phyloP scores from a whole-genome alignment of 208 protist species.

The Acanthamoeba royreba region DNA sequence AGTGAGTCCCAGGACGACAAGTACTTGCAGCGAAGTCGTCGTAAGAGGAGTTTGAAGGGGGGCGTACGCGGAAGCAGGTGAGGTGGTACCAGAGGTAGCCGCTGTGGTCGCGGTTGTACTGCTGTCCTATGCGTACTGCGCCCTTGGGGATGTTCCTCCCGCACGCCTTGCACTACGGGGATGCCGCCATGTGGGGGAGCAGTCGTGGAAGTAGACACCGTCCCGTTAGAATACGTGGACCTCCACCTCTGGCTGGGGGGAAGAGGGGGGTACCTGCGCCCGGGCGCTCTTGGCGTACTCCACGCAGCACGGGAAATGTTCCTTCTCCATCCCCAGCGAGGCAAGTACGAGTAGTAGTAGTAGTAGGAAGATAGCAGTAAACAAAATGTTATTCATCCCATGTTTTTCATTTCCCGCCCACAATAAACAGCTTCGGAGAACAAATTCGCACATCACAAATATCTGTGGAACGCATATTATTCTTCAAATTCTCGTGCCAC shows the following conservation, averaged over 20 bases:
- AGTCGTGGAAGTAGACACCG: background rate
- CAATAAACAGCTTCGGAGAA: no score
- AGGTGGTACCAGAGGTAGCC: slow-evolving; percentile 37
- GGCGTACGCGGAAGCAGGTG: background rate
- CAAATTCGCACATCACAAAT: no score
- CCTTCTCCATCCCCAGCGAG: background rate
- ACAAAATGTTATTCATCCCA: no score
- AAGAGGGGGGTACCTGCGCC: background rate
- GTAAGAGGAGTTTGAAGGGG: background rate
- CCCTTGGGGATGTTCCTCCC: background rate
- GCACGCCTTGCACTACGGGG: background rate
- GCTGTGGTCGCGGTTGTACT: slow-evolving; percentile 44
- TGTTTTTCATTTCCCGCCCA: no score
- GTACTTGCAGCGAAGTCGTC: background rate
- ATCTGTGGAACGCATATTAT: no score
- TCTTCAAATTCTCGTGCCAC: no score
- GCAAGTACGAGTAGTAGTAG: no score
- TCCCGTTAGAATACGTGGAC: background rate
- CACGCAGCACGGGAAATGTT: background rate
- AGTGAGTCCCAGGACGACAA: background rate
- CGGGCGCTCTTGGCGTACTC: background rate
- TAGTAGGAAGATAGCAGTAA: no score
- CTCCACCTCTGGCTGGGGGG: background rate
- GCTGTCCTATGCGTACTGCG: background rate
- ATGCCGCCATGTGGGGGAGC: background rate